Evolutionary conservation across 805 yeast genomes (phyloP), one percentile per base, ranked within the genome.

Genomic region (Millerozyma acaciae): DNA sequence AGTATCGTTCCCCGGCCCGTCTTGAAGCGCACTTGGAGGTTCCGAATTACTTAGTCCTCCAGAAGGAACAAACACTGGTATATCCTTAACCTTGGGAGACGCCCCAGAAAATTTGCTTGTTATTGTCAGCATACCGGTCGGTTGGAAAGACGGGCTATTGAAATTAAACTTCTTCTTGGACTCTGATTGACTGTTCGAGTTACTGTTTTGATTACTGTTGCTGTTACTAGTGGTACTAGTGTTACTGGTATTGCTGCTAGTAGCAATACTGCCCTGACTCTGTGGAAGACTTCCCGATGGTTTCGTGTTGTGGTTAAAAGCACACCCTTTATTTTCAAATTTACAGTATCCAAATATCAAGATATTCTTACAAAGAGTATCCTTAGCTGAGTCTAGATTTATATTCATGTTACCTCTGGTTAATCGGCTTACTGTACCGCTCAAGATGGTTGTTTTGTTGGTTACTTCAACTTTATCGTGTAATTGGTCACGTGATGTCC

Each of bases 331-430:
- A 45, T 83, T 82, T 47, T 84, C 88, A 60, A 75, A 86, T 55
- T 85, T 85, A 65, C 96, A 87, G 49, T 73, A 85, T 3, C 96
- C 96, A 62, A 86, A 87, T 21, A 85, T 84, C 30, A 81, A 76
- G 35, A 86, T 79, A 49, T 87, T 87, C 54, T 88, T 73, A 60
- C 96, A 87, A 35, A 83, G 88, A 18, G 86, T 80, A 38, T 79
- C 80, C 55, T 75, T 80, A 5, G 89, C 88, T 53, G 75, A 62
- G 27, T 75, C 79, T 37, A 65, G 61, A 46, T 73, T 72, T 38
- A 65, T 58, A 38, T 55, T 56, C 59, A 55, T 56, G 17, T 8
- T 25, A 8, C 24, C 13, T 21, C 23, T 27, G 15, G 9, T 10
- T 24, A 8, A 10, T 24, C n/a, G 7, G 27, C 14, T 8, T 24